Conservation (phyloP, 805 yeast species). For the Saturnispora hagleri region DNA sequence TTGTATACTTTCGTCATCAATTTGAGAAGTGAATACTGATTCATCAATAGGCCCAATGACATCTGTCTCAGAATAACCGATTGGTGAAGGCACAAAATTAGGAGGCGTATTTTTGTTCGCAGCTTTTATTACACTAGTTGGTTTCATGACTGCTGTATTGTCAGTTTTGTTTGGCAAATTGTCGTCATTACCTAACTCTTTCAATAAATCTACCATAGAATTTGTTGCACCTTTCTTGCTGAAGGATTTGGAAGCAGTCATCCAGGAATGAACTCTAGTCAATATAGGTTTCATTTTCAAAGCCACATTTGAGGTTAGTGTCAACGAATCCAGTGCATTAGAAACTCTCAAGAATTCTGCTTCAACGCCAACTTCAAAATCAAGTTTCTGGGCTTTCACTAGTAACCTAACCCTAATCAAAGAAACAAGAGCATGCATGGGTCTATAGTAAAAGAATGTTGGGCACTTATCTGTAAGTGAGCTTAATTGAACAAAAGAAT, state of each 20-base stretch:
- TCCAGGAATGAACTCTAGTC: constrained; percentile 31
- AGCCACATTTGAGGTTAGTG: constrained; percentile 24
- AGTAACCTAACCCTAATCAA: constrained; percentile 38
- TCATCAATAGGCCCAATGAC: constrained; percentile 4
- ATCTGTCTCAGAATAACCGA: constrained; percentile 20
- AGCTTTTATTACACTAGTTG: constrained; percentile 6
- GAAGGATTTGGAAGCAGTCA: constrained; percentile 30
- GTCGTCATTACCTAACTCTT: constrained; percentile 45
- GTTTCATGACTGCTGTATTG: constrained; percentile 8
- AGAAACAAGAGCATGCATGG: constrained; percentile 43
- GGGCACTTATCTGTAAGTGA: constrained; percentile 35
- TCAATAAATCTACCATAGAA: constrained; percentile 43
- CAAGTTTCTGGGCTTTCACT: constrained; percentile 34
- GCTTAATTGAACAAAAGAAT: constrained; percentile 34
- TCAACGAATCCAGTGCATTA: constrained; percentile 18
- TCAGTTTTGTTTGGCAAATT: constrained; percentile 17
- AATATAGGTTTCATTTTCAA: constrained; percentile 28
- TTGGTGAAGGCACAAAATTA: constrained; percentile 24
- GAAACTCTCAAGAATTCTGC: constrained; percentile 24
- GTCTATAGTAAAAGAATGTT: constrained; percentile 44
- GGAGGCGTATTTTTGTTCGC: neutral
- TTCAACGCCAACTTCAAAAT: constrained; percentile 27
- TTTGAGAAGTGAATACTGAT: neutral
- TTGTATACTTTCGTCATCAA: constrained; percentile 5
- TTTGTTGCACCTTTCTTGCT: constrained; percentile 43